These are phyloP conservation scores for Diplodia corticola DNA, from an alignment of 2,329 filamentous ascomycete genomes.

Conservation along the genomic window DNA sequence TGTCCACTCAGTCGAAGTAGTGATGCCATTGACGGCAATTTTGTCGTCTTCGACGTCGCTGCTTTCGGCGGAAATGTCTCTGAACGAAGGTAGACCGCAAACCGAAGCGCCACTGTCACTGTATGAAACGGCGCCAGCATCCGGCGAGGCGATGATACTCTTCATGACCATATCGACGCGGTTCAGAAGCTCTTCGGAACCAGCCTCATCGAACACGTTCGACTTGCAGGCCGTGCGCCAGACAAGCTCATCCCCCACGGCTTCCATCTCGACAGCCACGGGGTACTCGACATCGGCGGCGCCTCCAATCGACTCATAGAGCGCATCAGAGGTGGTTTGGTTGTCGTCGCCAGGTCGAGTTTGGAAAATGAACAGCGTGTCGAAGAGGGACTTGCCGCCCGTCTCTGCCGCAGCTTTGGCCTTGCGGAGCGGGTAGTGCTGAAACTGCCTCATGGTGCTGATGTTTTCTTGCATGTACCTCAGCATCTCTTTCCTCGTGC, in stretches of 20 bases:
- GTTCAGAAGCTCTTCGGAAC: constrained; percentile 55
- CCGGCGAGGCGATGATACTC: constrained; percentile 54
- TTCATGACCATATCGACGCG: constrained; percentile 61
- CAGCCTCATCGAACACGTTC: constrained; percentile 50
- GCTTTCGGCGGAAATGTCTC: constrained; percentile 12
- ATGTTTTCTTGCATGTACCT: constrained; percentile 72
- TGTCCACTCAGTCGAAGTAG: constrained; percentile 31
- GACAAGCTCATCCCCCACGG: constrained; percentile 54
- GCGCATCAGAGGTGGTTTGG: constrained; percentile 23
- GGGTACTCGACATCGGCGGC: constrained; percentile 75
- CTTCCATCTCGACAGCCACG: constrained; percentile 78
- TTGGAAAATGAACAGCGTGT: constrained; percentile 68
- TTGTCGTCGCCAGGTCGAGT: constrained; percentile 43
- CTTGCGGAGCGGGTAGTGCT: constrained; percentile 75
- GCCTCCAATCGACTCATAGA: constrained; percentile 66
- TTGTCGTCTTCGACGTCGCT: background rate
- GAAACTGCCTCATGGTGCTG: constrained; percentile 65
- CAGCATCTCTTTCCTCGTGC: constrained; percentile 64
- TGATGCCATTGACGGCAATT: background rate
- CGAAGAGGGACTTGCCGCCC: constrained; percentile 54
- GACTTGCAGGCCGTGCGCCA: constrained; percentile 75
- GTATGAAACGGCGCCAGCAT: constrained; percentile 58
- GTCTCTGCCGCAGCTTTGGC: constrained; percentile 57
- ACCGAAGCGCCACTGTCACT: constrained; percentile 57
- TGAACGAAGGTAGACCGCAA: constrained; percentile 60